phyloP scores from a whole-genome alignment of 371 early-diverging fungal species.

The Blyttiomyces sp. region DNA sequence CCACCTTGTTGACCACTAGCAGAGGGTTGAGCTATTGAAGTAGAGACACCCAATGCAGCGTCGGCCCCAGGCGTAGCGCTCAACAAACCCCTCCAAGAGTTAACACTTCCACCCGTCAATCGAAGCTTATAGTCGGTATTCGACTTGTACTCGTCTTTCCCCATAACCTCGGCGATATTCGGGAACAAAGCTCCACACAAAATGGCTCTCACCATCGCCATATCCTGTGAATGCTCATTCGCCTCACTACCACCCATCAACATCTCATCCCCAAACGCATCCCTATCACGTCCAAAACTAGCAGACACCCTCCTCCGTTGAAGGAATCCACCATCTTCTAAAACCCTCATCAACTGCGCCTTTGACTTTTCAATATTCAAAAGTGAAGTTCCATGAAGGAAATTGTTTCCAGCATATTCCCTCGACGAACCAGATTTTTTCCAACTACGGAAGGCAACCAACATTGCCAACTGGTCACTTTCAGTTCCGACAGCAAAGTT shows the following conservation, averaged over 20 bases:
- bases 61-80: neutral
- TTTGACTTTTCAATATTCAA: constrained; percentile 31
- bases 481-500: constrained; percentile 21
- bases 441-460: constrained; percentile 32
- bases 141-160: constrained; percentile 31
- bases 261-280: neutral
- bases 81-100: constrained; percentile 20
- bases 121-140: constrained; percentile 20
- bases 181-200: constrained; percentile 36
- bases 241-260: constrained; percentile 24
- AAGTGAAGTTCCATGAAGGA: constrained; percentile 25
- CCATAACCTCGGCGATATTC: constrained; percentile 36
- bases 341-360: constrained; percentile 27
- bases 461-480: constrained; percentile 33
- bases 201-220: constrained; percentile 30
- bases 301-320: neutral
- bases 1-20: neutral
- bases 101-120: constrained; percentile 27
- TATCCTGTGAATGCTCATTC: constrained; percentile 16
- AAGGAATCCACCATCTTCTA: constrained; percentile 23
- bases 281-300: neutral
- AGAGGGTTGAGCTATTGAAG: neutral
- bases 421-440: constrained; percentile 7
- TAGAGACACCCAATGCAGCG: neutral
- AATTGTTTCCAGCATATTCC: constrained; percentile 25